These are phyloP conservation scores for Pseudogymnoascus destructans DNA, from an alignment of 2,329 filamentous ascomycete species.

Conservation along the genomic window DNA sequence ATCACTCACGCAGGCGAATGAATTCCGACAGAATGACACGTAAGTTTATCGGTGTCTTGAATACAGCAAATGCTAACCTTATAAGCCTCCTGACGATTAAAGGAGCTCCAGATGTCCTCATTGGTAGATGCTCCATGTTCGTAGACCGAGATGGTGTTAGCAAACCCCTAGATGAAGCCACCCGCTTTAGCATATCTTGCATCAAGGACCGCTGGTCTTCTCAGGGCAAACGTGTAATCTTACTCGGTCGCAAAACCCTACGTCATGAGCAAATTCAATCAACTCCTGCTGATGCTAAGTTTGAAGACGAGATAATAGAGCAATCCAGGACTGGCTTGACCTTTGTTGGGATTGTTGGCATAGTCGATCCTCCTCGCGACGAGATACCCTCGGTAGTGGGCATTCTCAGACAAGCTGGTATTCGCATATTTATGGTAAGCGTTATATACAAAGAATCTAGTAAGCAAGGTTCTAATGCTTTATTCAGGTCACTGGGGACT, in stretches of 20 bases:
- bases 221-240: conserved; percentile 53
- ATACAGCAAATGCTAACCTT: conserved; percentile 12
- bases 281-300: conserved; percentile 34
- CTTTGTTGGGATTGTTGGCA: conserved; percentile 43
- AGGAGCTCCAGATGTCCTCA: conserved; percentile 62
- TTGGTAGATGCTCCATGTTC: conserved; percentile 47
- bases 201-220: conserved; percentile 57
- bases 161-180: conserved; percentile 34
- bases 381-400: conserved; percentile 45
- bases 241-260: conserved; percentile 50
- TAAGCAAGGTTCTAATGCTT: conserved; percentile 9
- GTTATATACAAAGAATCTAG: background rate
- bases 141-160: conserved; percentile 42
- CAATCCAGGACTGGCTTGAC: conserved; percentile 37
- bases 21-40: conserved; percentile 21
- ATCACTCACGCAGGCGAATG: conserved; percentile 23
- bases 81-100: conserved; percentile 54
- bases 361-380: conserved; percentile 45
- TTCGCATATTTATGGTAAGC: conserved; percentile 62
- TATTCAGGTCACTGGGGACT: conserved; percentile 56
- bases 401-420: conserved; percentile 55
- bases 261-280: conserved; percentile 29
- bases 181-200: conserved; percentile 36
- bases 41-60: conserved; percentile 13
- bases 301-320: conserved; percentile 44